Evolutionary conservation across 2,329 filamentous ascomycete species (phyloP).

Genomic region (Arachnomyces sp.): DNA sequence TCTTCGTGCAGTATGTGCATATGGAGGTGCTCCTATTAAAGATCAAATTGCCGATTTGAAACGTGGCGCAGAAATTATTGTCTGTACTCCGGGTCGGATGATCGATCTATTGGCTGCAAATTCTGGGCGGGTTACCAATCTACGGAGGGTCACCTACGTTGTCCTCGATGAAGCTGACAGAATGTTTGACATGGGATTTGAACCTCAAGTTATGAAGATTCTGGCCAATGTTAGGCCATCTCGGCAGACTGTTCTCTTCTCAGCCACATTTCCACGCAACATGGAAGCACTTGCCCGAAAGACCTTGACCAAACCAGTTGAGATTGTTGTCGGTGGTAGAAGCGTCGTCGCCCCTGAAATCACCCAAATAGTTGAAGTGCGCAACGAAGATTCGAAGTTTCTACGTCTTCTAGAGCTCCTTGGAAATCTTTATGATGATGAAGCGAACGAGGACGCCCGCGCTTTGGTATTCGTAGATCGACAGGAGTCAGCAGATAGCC

Average conservation of each 20-base stretch:
- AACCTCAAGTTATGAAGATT: conserved; percentile 96
- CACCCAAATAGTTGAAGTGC: conserved; percentile 83
- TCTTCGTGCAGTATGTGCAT: conserved; percentile 82
- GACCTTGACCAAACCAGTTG: conserved; percentile 73
- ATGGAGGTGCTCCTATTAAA: conserved; percentile 90
- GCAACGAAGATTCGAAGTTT: conserved; percentile 77
- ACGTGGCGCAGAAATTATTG: conserved; percentile 87
- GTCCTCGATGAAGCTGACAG: conserved; percentile 96
- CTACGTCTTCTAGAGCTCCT: conserved; percentile 75
- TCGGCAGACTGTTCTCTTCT: conserved; percentile 90
- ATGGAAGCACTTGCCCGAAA: conserved; percentile 90
- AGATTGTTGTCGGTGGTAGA: conserved; percentile 85
- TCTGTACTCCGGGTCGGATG: conserved; percentile 90
- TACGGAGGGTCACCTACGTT: conserved; percentile 82
- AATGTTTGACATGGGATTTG: conserved; percentile 99
- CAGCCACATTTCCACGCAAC: conserved; percentile 88
- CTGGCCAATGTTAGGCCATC: conserved; percentile 86
- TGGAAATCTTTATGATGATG: conserved; percentile 66
- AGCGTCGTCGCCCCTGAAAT: conserved; percentile 65
- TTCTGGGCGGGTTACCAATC: conserved; percentile 85
- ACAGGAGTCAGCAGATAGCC: conserved; percentile 79
- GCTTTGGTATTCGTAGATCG: conserved; percentile 87
- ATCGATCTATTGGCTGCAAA: conserved; percentile 94
- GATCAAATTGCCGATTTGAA: conserved; percentile 97
- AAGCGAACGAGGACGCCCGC: conserved; percentile 80